Base-by-base conservation (phyloP, 768 basidiomycete species). In the Lentinula sp. region DNA sequence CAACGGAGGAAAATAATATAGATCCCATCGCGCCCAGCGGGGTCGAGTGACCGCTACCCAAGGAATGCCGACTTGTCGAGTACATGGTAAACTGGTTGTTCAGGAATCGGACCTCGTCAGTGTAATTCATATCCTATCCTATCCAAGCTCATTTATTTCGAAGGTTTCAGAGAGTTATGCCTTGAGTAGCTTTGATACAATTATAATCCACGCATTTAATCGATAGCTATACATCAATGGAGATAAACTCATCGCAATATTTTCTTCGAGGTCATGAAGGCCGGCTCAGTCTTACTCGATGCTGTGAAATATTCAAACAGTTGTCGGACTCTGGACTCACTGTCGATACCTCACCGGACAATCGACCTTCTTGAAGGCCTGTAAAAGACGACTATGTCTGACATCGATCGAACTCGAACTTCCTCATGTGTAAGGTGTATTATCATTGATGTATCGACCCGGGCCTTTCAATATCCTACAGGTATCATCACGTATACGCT, bases 251-350 rank as follows among this genome's bases (percentile, higher is more conserved):
- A 66, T 49, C 16, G 74, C 72, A 5, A 71, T 82, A n/a, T 72
- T 75, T 79, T 85, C 66, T 84, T 90, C 60, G 90, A 91, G 1
- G 78, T 90, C 54, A 66, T 88, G 37, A 75, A 81, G 33, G 80
- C 85, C 0, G 74, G 7, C 66, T 90, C 16, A 78, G 92, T 42
- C 66, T 77, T 37, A 76, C 91, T 0, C 91, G 93, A 70, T 93
- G 87, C 66, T 84, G 79, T 70, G 89, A 92, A 68, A 92, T 93
- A 49, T 87, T 81, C 72, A 81, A 81, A 63, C 76, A 64, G 86
- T 88, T 42, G 67, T 82, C 23, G 91, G 91, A 7, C 1, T 28
- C 28, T 28, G 28, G 28, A 28, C 28, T 28, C 28, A 28, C 84
- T 94, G 56, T 89, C 86, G 0, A 73, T 88, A 48, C 46, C 76